Percentiles rank a stretch among this genome's conserved stretches.
These are phyloP conservation scores for Eruca vesicaria DNA, from an alignment of 441 rosid species.

Conservation along the genomic window DNA sequence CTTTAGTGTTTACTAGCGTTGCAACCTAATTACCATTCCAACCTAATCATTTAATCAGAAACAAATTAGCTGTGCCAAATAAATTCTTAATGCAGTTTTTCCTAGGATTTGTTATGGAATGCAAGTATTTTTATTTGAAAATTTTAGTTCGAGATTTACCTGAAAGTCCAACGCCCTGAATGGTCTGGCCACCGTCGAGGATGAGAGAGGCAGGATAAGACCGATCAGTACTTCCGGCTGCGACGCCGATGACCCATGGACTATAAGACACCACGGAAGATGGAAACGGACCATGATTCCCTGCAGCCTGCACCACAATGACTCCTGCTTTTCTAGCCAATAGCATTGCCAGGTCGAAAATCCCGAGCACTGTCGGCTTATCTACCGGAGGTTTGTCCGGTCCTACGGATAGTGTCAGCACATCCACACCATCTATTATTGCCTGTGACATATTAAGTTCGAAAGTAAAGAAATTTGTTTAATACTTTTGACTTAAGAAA, in stretches of 20 bases:
- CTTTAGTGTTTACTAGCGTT: neutral
- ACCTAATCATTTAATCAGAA: neutral
- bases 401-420: constrained; percentile 40
- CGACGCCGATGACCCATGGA: constrained; percentile 63
- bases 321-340: constrained; percentile 61
- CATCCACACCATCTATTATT: constrained; percentile 58
- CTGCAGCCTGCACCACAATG: constrained; percentile 68
- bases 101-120: neutral
- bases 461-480: neutral
- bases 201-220: constrained; percentile 48
- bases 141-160: constrained; percentile 30
- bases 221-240: constrained; percentile 52
- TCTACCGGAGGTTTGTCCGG: constrained; percentile 50
- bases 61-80: neutral
- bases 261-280: constrained; percentile 58
- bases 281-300: constrained; percentile 58
- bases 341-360: constrained; percentile 52
- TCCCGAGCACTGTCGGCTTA: constrained; percentile 46
- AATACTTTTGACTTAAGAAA: neutral
- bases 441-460: constrained; percentile 39
- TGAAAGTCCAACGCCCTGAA: constrained; percentile 55
- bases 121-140: neutral
- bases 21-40: neutral
- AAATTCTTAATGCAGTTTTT: neutral
- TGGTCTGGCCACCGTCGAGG: constrained; percentile 48